These are phyloP conservation scores for Aeschynomene evenia DNA, from an alignment of 306 rosid species.

Conservation along the genomic window DNA sequence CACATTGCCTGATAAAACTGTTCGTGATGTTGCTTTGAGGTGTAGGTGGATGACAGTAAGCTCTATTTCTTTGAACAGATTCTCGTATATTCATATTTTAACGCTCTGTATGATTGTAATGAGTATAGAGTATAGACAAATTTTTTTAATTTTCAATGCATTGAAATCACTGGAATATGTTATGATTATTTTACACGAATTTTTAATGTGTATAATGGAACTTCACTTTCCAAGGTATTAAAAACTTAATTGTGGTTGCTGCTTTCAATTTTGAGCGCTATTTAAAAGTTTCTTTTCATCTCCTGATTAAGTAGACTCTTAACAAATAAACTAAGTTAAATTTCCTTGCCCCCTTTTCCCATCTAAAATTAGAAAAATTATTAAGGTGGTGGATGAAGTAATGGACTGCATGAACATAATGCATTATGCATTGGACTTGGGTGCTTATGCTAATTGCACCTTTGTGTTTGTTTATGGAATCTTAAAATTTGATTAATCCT, in stretches of 20 bases:
- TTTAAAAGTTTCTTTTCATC: constrained; percentile 29
- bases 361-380: neutral
- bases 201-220: constrained; percentile 13
- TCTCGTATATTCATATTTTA: constrained; percentile 15
- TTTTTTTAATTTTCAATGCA: neutral
- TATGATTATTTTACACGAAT: neutral
- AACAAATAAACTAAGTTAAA: constrained; percentile 12
- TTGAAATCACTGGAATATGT: neutral
- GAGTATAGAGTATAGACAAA: neutral
- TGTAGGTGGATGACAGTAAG: constrained; percentile 99
- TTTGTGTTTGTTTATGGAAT: constrained; percentile 28
- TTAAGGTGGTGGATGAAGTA: neutral
- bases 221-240: constrained; percentile 15
- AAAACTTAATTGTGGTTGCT: constrained; percentile 3
- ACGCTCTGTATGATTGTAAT: neutral
- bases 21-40: constrained; percentile 98
- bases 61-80: constrained; percentile 34
- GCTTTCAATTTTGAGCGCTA: constrained; percentile 9
- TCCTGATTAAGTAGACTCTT: neutral
- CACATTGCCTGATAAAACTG: constrained; percentile 85
- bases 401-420: constrained; percentile 9
- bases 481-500: constrained; percentile 28
- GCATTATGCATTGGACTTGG: neutral
- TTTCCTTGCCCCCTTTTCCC: constrained; percentile 12
- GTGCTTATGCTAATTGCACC: neutral